These are phyloP conservation scores for Sanghuangporus sanghuang DNA, from an alignment of 1,284 basidiomycete genomes.

Conservation along the genomic window DNA sequence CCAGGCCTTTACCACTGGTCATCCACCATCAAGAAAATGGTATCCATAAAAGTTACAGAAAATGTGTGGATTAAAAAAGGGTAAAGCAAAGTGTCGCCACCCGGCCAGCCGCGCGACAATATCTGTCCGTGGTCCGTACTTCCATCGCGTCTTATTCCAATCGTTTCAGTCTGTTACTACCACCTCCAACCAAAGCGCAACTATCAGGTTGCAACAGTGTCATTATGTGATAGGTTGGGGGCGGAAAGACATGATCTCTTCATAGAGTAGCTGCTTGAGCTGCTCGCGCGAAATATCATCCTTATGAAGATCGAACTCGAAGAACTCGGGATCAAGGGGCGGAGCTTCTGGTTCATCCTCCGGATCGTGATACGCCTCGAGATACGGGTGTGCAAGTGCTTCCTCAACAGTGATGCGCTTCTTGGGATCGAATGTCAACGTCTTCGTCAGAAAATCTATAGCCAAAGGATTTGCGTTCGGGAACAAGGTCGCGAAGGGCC, in stretches of 20 bases:
- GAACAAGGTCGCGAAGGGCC: slow-evolving; percentile 75
- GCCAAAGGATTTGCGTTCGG: slow-evolving; percentile 84
- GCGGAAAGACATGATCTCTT: slow-evolving; percentile 77
- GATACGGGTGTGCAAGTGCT: slow-evolving; percentile 87
- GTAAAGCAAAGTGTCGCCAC: background rate
- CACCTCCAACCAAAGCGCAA: background rate
- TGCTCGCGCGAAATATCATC: slow-evolving; percentile 88
- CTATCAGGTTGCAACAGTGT: background rate
- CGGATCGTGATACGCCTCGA: slow-evolving; percentile 90
- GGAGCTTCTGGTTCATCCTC: slow-evolving; percentile 91
- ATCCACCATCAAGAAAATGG: background rate
- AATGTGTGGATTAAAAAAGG: background rate
- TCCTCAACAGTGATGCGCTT: slow-evolving; percentile 90
- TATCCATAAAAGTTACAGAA: background rate
- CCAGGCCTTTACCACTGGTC: too few relatives aligned
- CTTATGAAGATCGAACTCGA: slow-evolving; percentile 92
- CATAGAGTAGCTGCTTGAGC: slow-evolving; percentile 63
- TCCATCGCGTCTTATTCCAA: background rate
- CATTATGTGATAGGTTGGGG: slow-evolving; percentile 51
- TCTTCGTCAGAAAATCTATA: slow-evolving; percentile 88
- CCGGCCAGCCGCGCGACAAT: background rate
- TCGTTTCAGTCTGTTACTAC: background rate
- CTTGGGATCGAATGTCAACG: slow-evolving; percentile 90
- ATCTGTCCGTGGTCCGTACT: background rate
- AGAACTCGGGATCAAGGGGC: slow-evolving; percentile 87